Evolutionary conservation across 2,329 filamentous ascomycete genomes (phyloP).

Genomic region (Tolypocladium amazonense): DNA sequence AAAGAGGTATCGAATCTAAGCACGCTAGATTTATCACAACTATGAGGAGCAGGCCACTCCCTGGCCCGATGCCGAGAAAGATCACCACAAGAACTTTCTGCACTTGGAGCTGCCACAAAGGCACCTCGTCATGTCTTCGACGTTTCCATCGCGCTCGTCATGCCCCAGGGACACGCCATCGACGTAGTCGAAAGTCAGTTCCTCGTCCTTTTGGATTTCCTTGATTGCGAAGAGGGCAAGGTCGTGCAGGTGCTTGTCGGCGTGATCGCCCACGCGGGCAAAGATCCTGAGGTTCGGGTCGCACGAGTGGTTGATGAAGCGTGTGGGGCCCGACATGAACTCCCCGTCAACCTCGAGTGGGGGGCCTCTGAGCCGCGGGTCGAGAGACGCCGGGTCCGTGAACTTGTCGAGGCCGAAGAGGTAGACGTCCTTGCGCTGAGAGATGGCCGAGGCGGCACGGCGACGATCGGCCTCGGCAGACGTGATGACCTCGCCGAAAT

Average conservation of each 20-base stretch:
- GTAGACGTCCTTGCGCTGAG: slow-evolving; percentile 63
- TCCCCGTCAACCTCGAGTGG: slow-evolving; percentile 60
- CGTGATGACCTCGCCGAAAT: slow-evolving; percentile 63
- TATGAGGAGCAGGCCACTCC: background rate
- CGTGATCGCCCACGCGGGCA: slow-evolving; percentile 66
- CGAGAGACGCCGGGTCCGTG: slow-evolving; percentile 42
- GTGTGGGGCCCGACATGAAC: slow-evolving; percentile 65
- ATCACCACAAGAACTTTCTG: slow-evolving; percentile 57
- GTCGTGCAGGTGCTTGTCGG: slow-evolving; percentile 65
- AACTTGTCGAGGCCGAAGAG: slow-evolving; percentile 80
- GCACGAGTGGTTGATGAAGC: slow-evolving; percentile 78
- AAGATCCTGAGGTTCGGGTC: slow-evolving; percentile 72
- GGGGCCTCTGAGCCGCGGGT: slow-evolving; percentile 42
- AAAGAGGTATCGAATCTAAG: background rate
- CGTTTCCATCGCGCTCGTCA: slow-evolving; percentile 26
- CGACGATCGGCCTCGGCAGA: slow-evolving; percentile 53
- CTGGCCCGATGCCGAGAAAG: background rate
- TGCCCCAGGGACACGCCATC: slow-evolving; percentile 49
- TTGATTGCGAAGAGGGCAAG: slow-evolving; percentile 64
- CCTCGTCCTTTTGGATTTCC: slow-evolving; percentile 53
- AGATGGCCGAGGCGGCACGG: slow-evolving; percentile 42
- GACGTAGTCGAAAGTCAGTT: slow-evolving; percentile 73
- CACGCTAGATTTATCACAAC: background rate
- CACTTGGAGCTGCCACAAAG: slow-evolving; percentile 57
- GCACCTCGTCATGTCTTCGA: slow-evolving; percentile 44